Percentiles rank a stretch among this genome's conserved stretches.
Conservation (phyloP, 2,329 filamentous ascomycete genomes). For the Fusarium nematophilum region DNA sequence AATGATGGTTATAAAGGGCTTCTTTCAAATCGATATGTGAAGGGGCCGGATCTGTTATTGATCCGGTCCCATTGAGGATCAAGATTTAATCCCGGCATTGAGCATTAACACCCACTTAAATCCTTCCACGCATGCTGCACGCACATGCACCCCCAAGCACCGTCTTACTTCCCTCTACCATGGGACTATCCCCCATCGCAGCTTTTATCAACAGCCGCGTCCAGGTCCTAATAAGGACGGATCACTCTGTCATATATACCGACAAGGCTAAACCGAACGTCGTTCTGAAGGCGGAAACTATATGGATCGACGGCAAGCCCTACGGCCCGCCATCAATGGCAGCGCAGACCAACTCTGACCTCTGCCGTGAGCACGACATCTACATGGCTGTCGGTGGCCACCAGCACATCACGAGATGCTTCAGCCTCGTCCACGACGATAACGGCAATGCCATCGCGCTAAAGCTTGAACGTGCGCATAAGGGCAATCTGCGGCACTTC, state of each 20-base stretch:
- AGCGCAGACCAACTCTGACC: constrained; percentile 6
- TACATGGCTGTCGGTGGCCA: constrained; percentile 7
- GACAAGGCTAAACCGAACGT: constrained; percentile 8
- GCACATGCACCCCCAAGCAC: neutral
- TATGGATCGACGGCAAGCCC: constrained; percentile 13
- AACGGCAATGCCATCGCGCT: constrained; percentile 6
- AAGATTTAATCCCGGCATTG: constrained; percentile 4
- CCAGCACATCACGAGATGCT: constrained; percentile 5
- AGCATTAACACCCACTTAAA: neutral
- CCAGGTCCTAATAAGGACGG: constrained; percentile 10
- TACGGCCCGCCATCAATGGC: constrained; percentile 7
- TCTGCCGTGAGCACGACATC: constrained; percentile 12
- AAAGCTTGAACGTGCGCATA: constrained; percentile 2
- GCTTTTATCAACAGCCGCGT: constrained; percentile 12
- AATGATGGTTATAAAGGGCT: too few relatives aligned
- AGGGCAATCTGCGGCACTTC: constrained; percentile 13
- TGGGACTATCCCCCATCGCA: constrained; percentile 7
- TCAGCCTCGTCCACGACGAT: constrained; percentile 4
- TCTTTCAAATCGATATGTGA: too few relatives aligned
- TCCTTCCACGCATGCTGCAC: neutral
- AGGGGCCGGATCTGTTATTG: neutral
- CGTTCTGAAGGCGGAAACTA: constrained; percentile 13
- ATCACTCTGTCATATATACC: constrained; percentile 10
- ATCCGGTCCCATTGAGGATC: neutral
- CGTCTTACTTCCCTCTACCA: constrained; percentile 5